Conservation (phyloP, 2,329 filamentous ascomycete genomes). For the Colletotrichum godetiae region DNA sequence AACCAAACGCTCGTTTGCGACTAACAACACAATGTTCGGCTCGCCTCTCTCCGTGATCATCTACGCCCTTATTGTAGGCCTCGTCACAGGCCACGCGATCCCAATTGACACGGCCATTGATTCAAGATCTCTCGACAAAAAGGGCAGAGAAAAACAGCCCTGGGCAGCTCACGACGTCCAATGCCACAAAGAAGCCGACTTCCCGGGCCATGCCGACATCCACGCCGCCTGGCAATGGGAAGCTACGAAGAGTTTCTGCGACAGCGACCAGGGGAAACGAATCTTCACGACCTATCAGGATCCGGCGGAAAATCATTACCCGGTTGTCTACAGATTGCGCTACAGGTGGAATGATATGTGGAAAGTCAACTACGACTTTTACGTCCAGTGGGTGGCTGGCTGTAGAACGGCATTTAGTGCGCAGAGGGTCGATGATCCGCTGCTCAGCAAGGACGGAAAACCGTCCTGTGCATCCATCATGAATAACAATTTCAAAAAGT, state of each 20-base stretch:
- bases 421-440: background rate
- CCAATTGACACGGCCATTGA: background rate
- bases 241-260: background rate
- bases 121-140: background rate
- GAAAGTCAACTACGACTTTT: constrained; percentile 10
- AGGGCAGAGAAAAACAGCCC: background rate
- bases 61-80: background rate
- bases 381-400: constrained; percentile 1
- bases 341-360: background rate
- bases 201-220: background rate
- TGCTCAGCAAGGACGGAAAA: background rate
- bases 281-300: background rate
- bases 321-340: background rate
- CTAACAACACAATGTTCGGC: background rate
- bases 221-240: background rate
- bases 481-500: background rate
- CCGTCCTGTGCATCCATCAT: background rate
- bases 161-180: background rate
- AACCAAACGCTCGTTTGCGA: background rate
- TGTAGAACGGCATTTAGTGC: background rate
- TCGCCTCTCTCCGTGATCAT: background rate
- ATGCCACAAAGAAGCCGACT: constrained; percentile 2
- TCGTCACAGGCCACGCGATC: background rate
- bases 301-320: background rate
- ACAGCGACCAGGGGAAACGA: background rate